Base-by-base conservation (phyloP, 306 rosid species). In the Acacia crassicarpa region DNA sequence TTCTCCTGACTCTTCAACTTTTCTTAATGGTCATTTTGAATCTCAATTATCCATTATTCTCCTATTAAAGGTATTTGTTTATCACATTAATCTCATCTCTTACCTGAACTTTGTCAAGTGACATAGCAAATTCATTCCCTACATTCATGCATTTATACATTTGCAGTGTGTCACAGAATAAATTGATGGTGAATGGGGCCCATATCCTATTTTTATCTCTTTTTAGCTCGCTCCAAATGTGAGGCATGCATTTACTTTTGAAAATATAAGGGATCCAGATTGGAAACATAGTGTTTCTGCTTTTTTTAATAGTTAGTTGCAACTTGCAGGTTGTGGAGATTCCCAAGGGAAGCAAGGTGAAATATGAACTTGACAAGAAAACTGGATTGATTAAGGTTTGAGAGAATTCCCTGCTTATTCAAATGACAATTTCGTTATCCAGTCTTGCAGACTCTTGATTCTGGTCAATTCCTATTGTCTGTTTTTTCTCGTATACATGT, bases 281-380 rank as follows among this genome's bases (percentile, higher is more conserved):
- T 22, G 27, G 32, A 56, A 78, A 15, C 48, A 38, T 67, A 27
- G 53, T 76, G 49, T 75, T 25, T 70, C 51, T 65, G 53, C 27
- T 41, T 72, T 78, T 51, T 30, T 86, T 71, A 80, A 71, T 83
- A 81, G 32, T 62, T 83, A 17, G 40, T 76, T 84, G 76, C 41
- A 77, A 67, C 82, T 10, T 81, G 72, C 90, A 95, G 99, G 98
- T 93, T 88, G 97, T 95, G 86, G 98, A 95, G 90, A 95, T 95
- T 82, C 76, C 93, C n/a, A 92, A 92, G 83, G 99, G 99, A 88
- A 95, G 97, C 88, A 95, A 95, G 86, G 99, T 95, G 74, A 95
- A 95, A 76, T 95, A 93, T 80, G 99, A 95, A 84, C 99, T 95
- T 81, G 98, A 93, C 88, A 95, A 95, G 88, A 95, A 93, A 87